Percentiles rank a stretch among this genome's conserved stretches.
Conservation (phyloP, 257 asterid genomes). For the Lithospermum erythrorhizon region DNA sequence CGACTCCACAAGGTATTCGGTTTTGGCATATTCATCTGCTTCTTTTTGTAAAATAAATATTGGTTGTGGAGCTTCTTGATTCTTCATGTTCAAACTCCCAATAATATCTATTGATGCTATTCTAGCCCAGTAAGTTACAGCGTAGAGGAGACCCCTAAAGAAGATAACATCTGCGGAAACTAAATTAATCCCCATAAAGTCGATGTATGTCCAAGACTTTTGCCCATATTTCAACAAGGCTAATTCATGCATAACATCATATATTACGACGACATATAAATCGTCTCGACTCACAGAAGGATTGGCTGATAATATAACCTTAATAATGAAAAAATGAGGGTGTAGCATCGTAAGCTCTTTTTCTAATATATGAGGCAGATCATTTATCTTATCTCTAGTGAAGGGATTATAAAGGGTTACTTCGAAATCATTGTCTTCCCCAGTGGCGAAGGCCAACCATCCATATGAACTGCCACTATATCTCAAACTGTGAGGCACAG, state of each 20-base stretch:
- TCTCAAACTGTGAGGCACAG: no score
- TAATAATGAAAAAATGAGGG: not conserved
- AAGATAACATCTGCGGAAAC: not conserved
- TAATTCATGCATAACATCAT: not conserved
- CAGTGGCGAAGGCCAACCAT: no score
- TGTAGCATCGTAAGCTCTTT: no score
- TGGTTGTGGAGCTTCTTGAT: not conserved
- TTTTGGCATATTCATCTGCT: no score
- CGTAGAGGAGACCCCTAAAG: not conserved
- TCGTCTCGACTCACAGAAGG: not conserved
- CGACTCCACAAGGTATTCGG: not conserved
- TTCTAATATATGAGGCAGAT: no score
- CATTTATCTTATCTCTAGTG: no score
- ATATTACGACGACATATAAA: not conserved
- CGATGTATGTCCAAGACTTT: not conserved
- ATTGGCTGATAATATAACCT: conserved; percentile 1
- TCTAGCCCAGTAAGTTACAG: no score
- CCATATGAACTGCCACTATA: no score
- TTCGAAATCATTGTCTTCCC: no score
- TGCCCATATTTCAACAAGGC: not conserved
- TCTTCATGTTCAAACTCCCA: not conserved
- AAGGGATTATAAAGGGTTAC: no score
- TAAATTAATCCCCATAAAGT: no score
- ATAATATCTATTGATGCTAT: not conserved
- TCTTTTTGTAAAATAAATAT: not conserved